Percentiles rank a stretch among this genome's conserved stretches.
Evolutionary conservation across 1,284 basidiomycete species (phyloP).

Genomic region (Irpex sp.): DNA sequence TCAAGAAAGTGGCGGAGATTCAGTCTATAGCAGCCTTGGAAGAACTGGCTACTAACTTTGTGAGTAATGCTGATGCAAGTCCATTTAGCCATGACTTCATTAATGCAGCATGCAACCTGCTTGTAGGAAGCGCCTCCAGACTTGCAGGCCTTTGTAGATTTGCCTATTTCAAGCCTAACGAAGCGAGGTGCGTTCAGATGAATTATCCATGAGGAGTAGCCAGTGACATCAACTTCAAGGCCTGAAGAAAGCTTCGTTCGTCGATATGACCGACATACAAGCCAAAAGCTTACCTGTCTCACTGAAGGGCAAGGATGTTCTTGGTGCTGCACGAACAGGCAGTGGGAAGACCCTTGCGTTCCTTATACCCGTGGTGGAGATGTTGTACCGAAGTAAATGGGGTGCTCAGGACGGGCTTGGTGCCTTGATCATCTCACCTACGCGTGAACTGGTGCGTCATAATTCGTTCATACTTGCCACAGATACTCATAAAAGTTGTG

Average conservation of each 20-base stretch:
- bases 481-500: background rate
- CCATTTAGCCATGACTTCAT: constrained; percentile 11
- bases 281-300: constrained; percentile 59
- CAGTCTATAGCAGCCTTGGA: constrained; percentile 55
- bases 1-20: constrained; percentile 47
- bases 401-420: constrained; percentile 84
- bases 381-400: constrained; percentile 74
- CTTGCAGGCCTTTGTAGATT: constrained; percentile 54
- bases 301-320: constrained; percentile 65
- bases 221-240: constrained; percentile 39
- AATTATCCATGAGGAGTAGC: background rate
- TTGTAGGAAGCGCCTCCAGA: constrained; percentile 44
- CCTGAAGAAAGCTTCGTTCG: constrained; percentile 82
- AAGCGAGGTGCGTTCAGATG: constrained; percentile 50
- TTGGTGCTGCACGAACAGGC: constrained; percentile 79
- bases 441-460: constrained; percentile 80
- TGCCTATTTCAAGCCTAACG: constrained; percentile 68
- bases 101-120: constrained; percentile 15
- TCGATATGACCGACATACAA: constrained; percentile 85
- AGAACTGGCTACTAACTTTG: constrained; percentile 49
- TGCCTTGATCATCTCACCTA: constrained; percentile 93
- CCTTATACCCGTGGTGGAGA: constrained; percentile 74
- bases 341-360: constrained; percentile 86
- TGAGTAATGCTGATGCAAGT: constrained; percentile 32
- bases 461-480: background rate